These are phyloP conservation scores for Trichosporon coremiiforme DNA, from an alignment of 1,284 basidiomycete genomes.

Conservation along the genomic window DNA sequence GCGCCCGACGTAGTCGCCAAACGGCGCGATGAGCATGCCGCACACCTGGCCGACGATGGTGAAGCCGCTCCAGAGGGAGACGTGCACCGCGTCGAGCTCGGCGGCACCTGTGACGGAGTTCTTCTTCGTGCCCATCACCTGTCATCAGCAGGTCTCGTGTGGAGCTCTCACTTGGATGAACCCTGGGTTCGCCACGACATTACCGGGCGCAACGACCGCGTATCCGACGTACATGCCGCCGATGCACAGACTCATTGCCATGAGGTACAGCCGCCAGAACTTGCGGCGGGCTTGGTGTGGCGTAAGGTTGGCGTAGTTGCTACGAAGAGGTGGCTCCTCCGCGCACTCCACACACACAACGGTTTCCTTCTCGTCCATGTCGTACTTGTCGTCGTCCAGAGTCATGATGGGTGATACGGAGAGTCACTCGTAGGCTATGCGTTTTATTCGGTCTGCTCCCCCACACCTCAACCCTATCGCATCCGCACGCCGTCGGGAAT, in stretches of 20 bases:
- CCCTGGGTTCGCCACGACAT: slow-evolving; percentile 22
- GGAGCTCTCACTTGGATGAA: neutral
- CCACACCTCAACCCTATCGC: neutral
- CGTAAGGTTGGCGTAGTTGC: neutral
- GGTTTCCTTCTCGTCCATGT: neutral
- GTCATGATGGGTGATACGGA: neutral
- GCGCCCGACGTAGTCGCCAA: slow-evolving; percentile 18
- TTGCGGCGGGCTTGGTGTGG: slow-evolving; percentile 19
- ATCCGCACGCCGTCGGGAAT: neutral
- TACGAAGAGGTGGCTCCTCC: neutral
- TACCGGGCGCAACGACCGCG: slow-evolving; percentile 24
- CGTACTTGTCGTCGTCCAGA: neutral
- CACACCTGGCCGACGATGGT: slow-evolving; percentile 18
- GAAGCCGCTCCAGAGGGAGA: slow-evolving; percentile 21
- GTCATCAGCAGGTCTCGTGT: neutral
- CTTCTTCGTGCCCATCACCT: slow-evolving; percentile 18
- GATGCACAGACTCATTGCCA: slow-evolving; percentile 20
- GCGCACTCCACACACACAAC: neutral
- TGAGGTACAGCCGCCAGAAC: slow-evolving; percentile 28
- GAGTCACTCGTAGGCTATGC: too few species aligned
- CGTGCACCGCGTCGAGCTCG: slow-evolving; percentile 20
- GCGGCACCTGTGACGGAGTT: slow-evolving; percentile 17
- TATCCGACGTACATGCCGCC: slow-evolving; percentile 34
- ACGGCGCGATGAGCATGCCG: neutral
- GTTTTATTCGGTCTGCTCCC: neutral